Conservation (phyloP, 352 stramenopile species). For the Globisporangium uncinulatum region DNA sequence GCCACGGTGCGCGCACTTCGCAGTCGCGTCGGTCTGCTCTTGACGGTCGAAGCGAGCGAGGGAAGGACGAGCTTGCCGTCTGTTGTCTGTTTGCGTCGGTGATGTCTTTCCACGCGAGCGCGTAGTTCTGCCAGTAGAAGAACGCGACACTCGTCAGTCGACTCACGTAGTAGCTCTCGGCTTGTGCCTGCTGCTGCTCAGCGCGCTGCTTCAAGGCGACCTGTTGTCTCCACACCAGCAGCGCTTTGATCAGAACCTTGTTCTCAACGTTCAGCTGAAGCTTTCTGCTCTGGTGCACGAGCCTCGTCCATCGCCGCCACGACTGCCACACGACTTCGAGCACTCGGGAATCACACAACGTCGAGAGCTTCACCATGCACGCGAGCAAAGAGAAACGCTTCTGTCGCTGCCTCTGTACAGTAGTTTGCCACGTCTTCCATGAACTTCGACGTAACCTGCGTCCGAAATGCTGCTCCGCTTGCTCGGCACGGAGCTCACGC, state of each 20-base stretch:
- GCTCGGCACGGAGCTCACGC: conserved; percentile 9
- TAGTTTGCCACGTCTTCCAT: conserved; percentile 15
- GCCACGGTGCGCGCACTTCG: background rate
- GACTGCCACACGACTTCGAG: conserved; percentile 16
- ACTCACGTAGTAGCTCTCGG: conserved; percentile 19
- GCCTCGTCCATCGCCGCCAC: conserved; percentile 15
- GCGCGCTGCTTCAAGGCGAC: conserved; percentile 5
- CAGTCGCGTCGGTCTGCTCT: background rate
- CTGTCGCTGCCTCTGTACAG: conserved; percentile 22
- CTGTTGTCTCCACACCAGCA: conserved; percentile 13
- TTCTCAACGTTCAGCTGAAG: conserved; percentile 6
- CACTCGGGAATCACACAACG: conserved; percentile 10
- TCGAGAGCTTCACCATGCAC: conserved; percentile 45
- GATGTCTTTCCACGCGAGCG: conserved; percentile 64
- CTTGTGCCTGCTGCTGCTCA: conserved; percentile 13
- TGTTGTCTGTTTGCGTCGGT: conserved; percentile 11
- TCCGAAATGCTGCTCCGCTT: conserved; percentile 8
- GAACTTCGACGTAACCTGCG: conserved; percentile 3
- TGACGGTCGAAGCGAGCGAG: background rate
- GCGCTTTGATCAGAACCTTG: background rate
- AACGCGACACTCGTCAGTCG: conserved; percentile 34
- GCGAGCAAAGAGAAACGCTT: conserved; percentile 39
- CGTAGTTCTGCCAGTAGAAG: conserved; percentile 76
- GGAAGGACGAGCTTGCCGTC: background rate
- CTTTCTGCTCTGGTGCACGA: conserved; percentile 7